Evolutionary conservation across 129 eudicot genomes (phyloP).

Genomic region (Helichrysum umbraculigerum): DNA sequence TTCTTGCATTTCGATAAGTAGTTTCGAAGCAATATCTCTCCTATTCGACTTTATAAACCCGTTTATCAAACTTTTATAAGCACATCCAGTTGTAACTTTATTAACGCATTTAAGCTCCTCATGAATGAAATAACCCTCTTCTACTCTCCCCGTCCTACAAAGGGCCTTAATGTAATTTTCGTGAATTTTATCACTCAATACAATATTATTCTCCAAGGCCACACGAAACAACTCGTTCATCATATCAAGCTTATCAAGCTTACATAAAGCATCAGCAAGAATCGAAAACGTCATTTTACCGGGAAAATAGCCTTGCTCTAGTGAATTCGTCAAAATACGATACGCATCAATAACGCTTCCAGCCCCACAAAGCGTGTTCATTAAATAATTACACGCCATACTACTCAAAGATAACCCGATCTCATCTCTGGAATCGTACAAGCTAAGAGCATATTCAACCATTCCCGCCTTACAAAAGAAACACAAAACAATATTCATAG

Average conservation of each 20-base stretch:
- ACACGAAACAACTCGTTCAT: slow-evolving; percentile 68
- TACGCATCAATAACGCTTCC: slow-evolving; percentile 67
- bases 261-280: slow-evolving; percentile 68
- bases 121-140: slow-evolving; percentile 63
- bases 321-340: slow-evolving; percentile 53
- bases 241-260: slow-evolving; percentile 70
- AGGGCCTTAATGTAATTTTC: slow-evolving; percentile 61
- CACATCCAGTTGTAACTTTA: slow-evolving; percentile 31
- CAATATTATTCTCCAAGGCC: slow-evolving; percentile 47
- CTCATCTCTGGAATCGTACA: slow-evolving; percentile 59
- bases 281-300: slow-evolving; percentile 56
- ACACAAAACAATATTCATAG: slow-evolving; percentile 69
- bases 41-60: slow-evolving; percentile 49
- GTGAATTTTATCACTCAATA: slow-evolving; percentile 34
- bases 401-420: slow-evolving; percentile 63
- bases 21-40: slow-evolving; percentile 66
- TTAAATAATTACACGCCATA: slow-evolving; percentile 63
- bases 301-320: slow-evolving; percentile 65
- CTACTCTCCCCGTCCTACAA: slow-evolving; percentile 54
- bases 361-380: slow-evolving; percentile 64
- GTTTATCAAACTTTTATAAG: slow-evolving; percentile 57
- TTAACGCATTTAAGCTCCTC: slow-evolving; percentile 42
- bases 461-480: slow-evolving; percentile 79
- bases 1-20: slow-evolving; percentile 84
- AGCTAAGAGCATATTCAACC: slow-evolving; percentile 67